These are phyloP conservation scores for Haematococcus sp. DNA, from an alignment of 139 green algal species.

Conservation along the genomic window DNA sequence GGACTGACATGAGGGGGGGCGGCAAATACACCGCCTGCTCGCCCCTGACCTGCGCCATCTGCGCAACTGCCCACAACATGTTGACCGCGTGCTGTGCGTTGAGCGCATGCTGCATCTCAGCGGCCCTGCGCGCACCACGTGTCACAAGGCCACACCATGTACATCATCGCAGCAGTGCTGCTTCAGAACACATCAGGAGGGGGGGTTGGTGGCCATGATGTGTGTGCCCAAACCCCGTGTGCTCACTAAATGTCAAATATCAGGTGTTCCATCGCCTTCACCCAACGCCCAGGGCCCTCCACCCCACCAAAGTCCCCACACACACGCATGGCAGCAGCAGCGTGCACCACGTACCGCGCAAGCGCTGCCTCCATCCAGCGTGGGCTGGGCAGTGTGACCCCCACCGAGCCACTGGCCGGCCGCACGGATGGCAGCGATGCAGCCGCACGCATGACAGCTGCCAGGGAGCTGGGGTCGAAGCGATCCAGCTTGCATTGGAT, in stretches of 20 bases:
- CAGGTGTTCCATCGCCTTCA: no score
- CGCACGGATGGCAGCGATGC: neutral
- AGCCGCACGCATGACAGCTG: neutral
- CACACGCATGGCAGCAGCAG: neutral
- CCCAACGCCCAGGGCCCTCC: neutral
- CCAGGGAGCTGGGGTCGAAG: neutral
- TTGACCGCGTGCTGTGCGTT: neutral
- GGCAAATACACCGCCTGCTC: neutral
- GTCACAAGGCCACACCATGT: neutral
- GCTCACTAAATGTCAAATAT: neutral
- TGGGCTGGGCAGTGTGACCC: neutral
- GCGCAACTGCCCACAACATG: neutral
- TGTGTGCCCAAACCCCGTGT: neutral
- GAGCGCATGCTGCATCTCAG: neutral
- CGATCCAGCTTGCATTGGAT: constrained; percentile 9
- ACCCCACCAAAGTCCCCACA: neutral
- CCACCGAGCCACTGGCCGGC: neutral
- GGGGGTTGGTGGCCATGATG: no score
- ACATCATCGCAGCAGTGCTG: no score
- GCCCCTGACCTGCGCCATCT: neutral
- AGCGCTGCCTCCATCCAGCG: neutral
- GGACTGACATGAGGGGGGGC: neutral
- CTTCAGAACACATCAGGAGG: neutral
- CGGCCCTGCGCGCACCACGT: neutral
- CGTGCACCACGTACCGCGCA: neutral